Evolutionary conservation across 176 grass and related monocot species (phyloP).

Genomic region (Musa itinerans): DNA sequence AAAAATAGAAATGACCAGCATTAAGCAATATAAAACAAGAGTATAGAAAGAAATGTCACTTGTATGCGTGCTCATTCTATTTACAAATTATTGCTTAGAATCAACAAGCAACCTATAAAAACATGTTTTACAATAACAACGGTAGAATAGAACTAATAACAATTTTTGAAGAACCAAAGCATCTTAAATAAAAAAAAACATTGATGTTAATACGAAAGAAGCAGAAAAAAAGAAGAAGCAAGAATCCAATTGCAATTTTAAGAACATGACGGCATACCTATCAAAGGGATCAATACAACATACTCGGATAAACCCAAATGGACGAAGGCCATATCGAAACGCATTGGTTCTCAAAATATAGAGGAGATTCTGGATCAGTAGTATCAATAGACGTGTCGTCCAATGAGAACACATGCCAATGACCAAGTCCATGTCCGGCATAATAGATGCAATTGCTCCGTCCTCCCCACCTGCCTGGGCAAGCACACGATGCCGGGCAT

Average conservation of each 20-base stretch:
- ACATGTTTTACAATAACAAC: no score
- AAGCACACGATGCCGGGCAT: slow-evolving; percentile 27
- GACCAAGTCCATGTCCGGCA: background rate
- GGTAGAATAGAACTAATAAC: no score
- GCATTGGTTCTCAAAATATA: background rate
- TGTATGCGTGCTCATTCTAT: no score
- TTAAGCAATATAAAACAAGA: no score
- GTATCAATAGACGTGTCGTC: background rate
- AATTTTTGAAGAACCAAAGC: no score
- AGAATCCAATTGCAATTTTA: background rate
- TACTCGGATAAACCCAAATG: slow-evolving; percentile 42
- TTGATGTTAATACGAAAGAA: background rate
- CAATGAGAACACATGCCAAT: slow-evolving; percentile 14
- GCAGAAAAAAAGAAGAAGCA: background rate
- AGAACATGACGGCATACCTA: background rate
- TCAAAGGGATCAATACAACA: slow-evolving; percentile 17
- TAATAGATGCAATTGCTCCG: slow-evolving; percentile 46
- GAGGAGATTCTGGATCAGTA: background rate
- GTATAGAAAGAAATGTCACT: no score
- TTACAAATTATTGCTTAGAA: no score
- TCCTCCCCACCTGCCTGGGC: slow-evolving; percentile 58
- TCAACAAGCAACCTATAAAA: no score
- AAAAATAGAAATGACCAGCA: no score
- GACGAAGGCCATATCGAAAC: background rate
- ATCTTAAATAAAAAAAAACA: background rate